Evolutionary conservation across 768 basidiomycete genomes (phyloP).

Genomic region (Russula virescens): DNA sequence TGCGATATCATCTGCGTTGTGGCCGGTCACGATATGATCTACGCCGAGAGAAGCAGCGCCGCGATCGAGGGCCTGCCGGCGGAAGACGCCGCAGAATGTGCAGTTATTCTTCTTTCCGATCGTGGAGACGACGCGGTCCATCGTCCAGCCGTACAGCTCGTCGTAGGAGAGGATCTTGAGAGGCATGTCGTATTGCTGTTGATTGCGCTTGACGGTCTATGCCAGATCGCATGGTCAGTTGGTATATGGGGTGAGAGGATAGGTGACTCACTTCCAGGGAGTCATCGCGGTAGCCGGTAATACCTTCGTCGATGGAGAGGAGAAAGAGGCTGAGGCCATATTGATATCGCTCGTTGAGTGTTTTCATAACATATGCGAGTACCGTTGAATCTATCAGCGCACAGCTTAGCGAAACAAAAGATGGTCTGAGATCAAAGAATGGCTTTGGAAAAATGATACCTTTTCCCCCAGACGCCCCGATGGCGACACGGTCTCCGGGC

Average conservation of each 20-base stretch:
- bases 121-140: slow-evolving; percentile 94
- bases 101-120: slow-evolving; percentile 98
- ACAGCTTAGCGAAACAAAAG: not conserved
- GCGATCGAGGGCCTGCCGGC: slow-evolving; percentile 92
- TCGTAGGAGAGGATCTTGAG: slow-evolving; percentile 95
- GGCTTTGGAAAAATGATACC: slow-evolving; percentile 35
- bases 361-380: slow-evolving; percentile 94
- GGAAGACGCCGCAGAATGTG: slow-evolving; percentile 97
- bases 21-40: slow-evolving; percentile 97
- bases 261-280: slow-evolving; percentile 69
- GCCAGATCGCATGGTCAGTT: not conserved
- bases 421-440: not conserved
- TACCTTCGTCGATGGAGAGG: slow-evolving; percentile 97
- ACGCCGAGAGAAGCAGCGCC: slow-evolving; percentile 85
- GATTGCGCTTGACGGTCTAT: slow-evolving; percentile 96
- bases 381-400: slow-evolving; percentile 82
- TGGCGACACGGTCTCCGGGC: slow-evolving; percentile 87
- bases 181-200: slow-evolving; percentile 90
- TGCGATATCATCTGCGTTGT: slow-evolving; percentile 98
- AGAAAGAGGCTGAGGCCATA: slow-evolving; percentile 90
- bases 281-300: slow-evolving; percentile 96
- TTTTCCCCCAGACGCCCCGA: slow-evolving; percentile 98
- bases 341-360: slow-evolving; percentile 86
- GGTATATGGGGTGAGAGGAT: not conserved
- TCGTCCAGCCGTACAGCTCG: slow-evolving; percentile 98